phyloP scores from a whole-genome alignment of 768 basidiomycete genomes.

The Neoboletus magnificus region DNA sequence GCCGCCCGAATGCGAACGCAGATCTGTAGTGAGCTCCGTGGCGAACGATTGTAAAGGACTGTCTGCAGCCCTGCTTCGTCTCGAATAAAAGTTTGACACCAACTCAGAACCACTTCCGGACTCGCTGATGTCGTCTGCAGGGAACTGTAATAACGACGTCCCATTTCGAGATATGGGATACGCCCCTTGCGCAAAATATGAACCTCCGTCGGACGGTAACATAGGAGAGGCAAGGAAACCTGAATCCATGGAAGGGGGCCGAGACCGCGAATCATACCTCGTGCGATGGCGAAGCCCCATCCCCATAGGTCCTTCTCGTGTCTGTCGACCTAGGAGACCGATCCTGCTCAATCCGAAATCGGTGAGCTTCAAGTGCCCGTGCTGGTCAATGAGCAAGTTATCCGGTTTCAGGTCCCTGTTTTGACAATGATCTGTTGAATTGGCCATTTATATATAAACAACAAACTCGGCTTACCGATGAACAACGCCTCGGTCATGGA shows the following conservation, averaged over 20 bases:
- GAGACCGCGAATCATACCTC: constrained; percentile 63
- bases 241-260: constrained; percentile 80
- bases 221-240: constrained; percentile 77
- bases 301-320: constrained; percentile 54
- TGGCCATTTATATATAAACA: neutral
- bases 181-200: constrained; percentile 76
- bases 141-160: constrained; percentile 63
- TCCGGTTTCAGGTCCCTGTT: constrained; percentile 94
- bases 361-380: constrained; percentile 96
- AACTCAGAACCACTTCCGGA: constrained; percentile 83
- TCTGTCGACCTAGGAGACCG: constrained; percentile 96
- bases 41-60: constrained; percentile 87
- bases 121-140: constrained; percentile 81
- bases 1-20: constrained; percentile 63
- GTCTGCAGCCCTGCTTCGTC: constrained; percentile 53
- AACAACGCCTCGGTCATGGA: constrained; percentile 93
- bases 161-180: constrained; percentile 55
- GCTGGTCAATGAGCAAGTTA: constrained; percentile 93
- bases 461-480: constrained; percentile 70
- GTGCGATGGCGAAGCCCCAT: constrained; percentile 52
- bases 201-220: constrained; percentile 65
- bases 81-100: constrained; percentile 51
- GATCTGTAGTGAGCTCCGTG: constrained; percentile 76
- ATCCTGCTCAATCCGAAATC: constrained; percentile 97
- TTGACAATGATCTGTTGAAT: constrained; percentile 3